A percentile compares a stretch with the other conserved stretches of the same genome.
Conservation (phyloP, 164 flowering plant genomes). For the Euptelea pleiosperma region DNA sequence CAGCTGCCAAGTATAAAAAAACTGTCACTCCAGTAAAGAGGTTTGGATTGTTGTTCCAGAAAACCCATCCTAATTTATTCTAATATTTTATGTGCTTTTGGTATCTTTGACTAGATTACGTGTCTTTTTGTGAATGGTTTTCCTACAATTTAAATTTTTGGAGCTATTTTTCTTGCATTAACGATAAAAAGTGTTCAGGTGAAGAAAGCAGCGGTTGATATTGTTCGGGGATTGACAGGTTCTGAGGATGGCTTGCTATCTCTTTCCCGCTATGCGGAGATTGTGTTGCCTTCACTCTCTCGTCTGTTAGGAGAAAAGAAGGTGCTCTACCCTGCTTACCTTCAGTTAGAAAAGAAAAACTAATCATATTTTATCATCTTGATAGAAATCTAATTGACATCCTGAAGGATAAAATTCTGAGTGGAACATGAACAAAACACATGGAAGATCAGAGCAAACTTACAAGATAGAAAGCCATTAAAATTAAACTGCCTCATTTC, state of each 20-base stretch:
- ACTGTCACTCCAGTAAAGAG: too few species aligned
- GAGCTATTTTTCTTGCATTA: not conserved
- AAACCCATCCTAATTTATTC: not conserved
- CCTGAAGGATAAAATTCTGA: too few species aligned
- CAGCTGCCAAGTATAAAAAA: too few species aligned
- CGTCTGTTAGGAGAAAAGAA: constrained; percentile 57
- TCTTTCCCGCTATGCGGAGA: constrained; percentile 44
- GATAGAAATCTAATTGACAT: not conserved
- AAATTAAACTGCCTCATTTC: too few species aligned
- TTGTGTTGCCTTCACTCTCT: constrained; percentile 50
- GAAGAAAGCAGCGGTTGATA: constrained; percentile 78
- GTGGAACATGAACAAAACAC: too few species aligned
- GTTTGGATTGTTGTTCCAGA: not conserved
- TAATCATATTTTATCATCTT: not conserved
- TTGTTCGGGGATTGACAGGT: constrained; percentile 81
- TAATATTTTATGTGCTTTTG: not conserved
- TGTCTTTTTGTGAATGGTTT: too few species aligned
- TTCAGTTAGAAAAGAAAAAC: constrained; percentile 4
- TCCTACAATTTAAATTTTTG: not conserved
- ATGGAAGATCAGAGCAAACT: too few species aligned
- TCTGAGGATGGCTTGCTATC: constrained; percentile 72
- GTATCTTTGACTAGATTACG: not conserved
- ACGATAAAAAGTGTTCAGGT: constrained; percentile 35
- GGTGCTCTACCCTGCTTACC: constrained; percentile 26
- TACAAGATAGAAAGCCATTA: too few species aligned